Conservation (phyloP, 2,329 filamentous ascomycete genomes). For the Paraphoma sp. region DNA sequence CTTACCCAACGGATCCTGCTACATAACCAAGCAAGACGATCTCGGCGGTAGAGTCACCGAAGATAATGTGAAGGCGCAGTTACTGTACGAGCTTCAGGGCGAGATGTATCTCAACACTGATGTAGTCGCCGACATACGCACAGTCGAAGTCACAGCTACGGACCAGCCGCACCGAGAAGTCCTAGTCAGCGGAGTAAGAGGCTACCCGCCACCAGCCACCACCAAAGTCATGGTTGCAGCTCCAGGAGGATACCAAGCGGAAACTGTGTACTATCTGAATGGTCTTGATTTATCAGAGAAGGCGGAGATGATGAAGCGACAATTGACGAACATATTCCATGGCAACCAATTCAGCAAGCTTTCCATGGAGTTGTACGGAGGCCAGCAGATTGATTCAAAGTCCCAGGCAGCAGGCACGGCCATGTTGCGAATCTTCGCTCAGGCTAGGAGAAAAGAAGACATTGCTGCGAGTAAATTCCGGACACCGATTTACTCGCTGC, state of each 20-base stretch:
- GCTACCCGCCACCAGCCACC: not conserved
- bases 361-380: too few relatives aligned
- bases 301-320: not conserved
- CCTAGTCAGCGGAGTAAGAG: not conserved
- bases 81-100: slow-evolving; percentile 4
- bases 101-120: slow-evolving; percentile 14
- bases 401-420: too few relatives aligned
- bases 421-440: too few relatives aligned
- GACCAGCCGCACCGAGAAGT: not conserved
- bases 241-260: not conserved
- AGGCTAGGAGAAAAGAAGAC: too few relatives aligned
- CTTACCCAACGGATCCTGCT: not conserved
- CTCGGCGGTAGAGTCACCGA: not conserved
- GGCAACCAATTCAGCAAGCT: too few relatives aligned
- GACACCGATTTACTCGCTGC: too few relatives aligned
- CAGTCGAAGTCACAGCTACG: not conserved
- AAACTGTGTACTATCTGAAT: not conserved
- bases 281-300: not conserved
- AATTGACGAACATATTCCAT: not conserved
- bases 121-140: slow-evolving; percentile 12
- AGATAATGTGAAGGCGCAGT: not conserved
- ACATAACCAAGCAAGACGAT: not conserved
- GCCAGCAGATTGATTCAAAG: too few relatives aligned
- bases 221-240: not conserved
- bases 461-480: too few relatives aligned